Percentiles rank a stretch among this genome's conserved stretches.
phyloP scores from a whole-genome alignment of 176 grass and related monocot species.

The Urochloa ruziziensis region DNA sequence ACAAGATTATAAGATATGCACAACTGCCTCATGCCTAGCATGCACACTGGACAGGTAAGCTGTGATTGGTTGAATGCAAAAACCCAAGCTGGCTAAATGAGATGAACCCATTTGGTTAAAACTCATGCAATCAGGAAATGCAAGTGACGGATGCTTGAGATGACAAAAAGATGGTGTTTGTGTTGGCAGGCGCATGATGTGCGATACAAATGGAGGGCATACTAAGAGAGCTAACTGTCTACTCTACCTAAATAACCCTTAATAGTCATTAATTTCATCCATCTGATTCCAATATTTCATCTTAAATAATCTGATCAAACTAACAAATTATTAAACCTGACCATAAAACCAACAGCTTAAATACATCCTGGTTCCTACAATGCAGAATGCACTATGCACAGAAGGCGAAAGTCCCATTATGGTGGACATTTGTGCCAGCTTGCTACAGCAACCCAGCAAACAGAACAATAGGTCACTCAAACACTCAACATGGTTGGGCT shows the following conservation, averaged over 20 bases:
- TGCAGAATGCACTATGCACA: not conserved
- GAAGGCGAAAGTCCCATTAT: conserved; percentile 4
- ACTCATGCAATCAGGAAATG: not conserved
- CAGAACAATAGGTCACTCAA: not conserved
- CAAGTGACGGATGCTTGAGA: not conserved
- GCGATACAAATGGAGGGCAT: not conserved
- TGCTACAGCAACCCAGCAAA: not conserved
- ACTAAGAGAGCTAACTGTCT: not conserved
- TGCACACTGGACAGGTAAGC: not conserved
- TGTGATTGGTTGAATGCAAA: not conserved
- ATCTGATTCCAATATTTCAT: not conserved
- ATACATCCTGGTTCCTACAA: not conserved
- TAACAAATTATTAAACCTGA: not conserved
- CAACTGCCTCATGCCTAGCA: not conserved
- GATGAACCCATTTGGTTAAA: not conserved
- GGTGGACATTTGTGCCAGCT: not conserved
- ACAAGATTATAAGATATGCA: not conserved
- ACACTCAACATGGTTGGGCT: conserved; percentile 13
- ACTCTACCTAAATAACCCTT: conserved; percentile 7
- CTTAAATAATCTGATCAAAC: not conserved
- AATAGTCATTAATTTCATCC: not conserved
- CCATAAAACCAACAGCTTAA: not conserved
- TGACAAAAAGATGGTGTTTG: not conserved
- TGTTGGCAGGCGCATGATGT: not conserved
- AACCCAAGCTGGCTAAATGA: not conserved